Evolutionary conservation across 2,329 filamentous ascomycete genomes (phyloP), one percentile per base, ranked within the genome.

Genomic region (Fusarium sp.): DNA sequence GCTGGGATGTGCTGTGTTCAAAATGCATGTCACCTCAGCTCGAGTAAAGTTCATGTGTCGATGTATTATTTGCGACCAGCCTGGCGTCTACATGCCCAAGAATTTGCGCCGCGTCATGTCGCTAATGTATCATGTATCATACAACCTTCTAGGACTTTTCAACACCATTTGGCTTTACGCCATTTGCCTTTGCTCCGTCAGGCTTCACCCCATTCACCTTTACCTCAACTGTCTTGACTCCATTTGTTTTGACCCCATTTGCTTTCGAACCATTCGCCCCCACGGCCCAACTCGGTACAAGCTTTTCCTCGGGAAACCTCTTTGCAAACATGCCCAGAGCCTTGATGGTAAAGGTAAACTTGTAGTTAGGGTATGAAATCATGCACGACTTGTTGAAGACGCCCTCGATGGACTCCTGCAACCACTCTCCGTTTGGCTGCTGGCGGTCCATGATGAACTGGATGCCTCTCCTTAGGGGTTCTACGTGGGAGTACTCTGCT

Each of bases 301-400:
- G 78, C 74, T 82, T 85, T 58, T 90, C 87, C 63, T 93, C 85
- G 1, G 91, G 92, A 70, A 91, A 95, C 68, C 85, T 88, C 73
- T 84, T 87, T 6, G 91, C 89, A 84, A 94, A 99, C 88, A 98
- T 91, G 7, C 96, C 96, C 69, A 99, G 80, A 3, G 96, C 96
- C 82, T 97, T 97, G 78, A 98, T 92, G 2, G 95, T 91, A 81
- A 98, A 99, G 61, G 92, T 92, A 79, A 97, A 96, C 84, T 98
- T 99, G 85, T 99, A 99, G 84, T 99, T 99, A 43, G 95, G 95
- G 77, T 99, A 99, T 1, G 94, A 96, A 71, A 99, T 99, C 94
- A 98, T 98, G 85, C 95, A 98, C 75, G 91, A 96, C 84, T 98
- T 97, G 82, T 99, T 99, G 82, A 99, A 99, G 13, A 99, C 96